Evolutionary conservation across 176 grass and related monocot species (phyloP).

Genomic region (Rhynchospora pubera): DNA sequence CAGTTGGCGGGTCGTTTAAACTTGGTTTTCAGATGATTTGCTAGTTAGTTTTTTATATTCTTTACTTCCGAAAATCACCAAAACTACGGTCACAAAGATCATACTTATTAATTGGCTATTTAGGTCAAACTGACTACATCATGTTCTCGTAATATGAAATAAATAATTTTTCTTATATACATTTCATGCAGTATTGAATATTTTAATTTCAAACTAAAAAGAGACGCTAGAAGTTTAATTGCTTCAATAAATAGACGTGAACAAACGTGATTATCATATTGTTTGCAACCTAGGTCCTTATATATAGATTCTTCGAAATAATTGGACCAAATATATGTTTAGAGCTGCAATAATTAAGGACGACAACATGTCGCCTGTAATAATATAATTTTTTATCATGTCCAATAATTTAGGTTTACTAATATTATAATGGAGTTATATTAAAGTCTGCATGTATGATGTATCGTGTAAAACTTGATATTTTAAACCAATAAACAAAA

Average conservation of each 20-base stretch:
- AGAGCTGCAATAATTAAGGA: neutral
- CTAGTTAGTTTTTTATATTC: neutral
- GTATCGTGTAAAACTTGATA: neutral
- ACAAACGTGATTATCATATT: constrained; percentile 5
- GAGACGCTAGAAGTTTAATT: neutral
- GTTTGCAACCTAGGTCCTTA: neutral
- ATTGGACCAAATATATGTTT: neutral
- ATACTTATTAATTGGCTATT: neutral
- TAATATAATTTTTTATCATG: neutral
- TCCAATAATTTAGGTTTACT: neutral
- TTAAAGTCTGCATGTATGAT: too few species aligned
- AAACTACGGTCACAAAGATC: neutral
- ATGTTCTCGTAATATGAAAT: neutral
- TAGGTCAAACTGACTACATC: neutral
- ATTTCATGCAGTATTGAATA: neutral
- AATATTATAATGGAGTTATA: too few species aligned
- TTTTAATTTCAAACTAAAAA: neutral
- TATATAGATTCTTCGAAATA: neutral
- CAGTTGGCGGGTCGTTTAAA: neutral
- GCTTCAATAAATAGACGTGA: constrained; percentile 3
- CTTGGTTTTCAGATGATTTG: neutral
- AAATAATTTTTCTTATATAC: neutral
- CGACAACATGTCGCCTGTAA: neutral
- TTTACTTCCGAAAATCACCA: neutral
- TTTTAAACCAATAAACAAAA: neutral